A percentile compares a stretch with the other conserved stretches of the same genome.
Conservation (phyloP, 1,284 basidiomycete genomes). For the Phylloporus gajari region DNA sequence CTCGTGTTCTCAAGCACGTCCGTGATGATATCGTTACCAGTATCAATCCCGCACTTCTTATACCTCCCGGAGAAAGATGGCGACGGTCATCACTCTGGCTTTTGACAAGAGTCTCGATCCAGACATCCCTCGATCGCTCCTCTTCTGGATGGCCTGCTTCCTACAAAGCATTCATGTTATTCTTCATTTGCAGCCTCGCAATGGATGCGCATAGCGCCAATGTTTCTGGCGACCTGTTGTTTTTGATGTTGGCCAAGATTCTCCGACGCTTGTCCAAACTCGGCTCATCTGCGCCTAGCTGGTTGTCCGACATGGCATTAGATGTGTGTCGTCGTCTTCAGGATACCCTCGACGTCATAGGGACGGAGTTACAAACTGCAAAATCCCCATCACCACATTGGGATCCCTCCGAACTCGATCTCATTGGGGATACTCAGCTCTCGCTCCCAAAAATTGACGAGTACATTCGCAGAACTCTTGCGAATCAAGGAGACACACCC, state of each 20-base stretch:
- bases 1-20: too few species aligned
- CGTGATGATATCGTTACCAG: too few species aligned
- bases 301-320: slow-evolving; percentile 1
- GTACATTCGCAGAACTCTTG: too few species aligned
- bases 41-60: too few species aligned
- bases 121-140: slow-evolving; percentile 1
- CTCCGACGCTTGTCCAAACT: too few species aligned
- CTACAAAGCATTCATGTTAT: slow-evolving; percentile 8
- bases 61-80: not conserved
- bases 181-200: slow-evolving; percentile 5
- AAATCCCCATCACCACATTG: too few species aligned
- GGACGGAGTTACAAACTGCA: not conserved
- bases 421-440: slow-evolving; percentile 37
- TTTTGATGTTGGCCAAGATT: too few species aligned
- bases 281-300: slow-evolving; percentile 24
- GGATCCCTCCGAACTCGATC: too few species aligned
- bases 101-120: slow-evolving; percentile 4
- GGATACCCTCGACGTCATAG: slow-evolving; percentile 37
- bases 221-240: slow-evolving; percentile 45
- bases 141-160: too few species aligned
- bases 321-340: slow-evolving; percentile 44
- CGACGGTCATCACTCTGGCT: too few species aligned
- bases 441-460: slow-evolving; percentile 36
- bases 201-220: slow-evolving; percentile 19
- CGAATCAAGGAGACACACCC: not conserved